phyloP scores from a whole-genome alignment of 352 stramenopile species.

The Globisporangium cylindrosporum region DNA sequence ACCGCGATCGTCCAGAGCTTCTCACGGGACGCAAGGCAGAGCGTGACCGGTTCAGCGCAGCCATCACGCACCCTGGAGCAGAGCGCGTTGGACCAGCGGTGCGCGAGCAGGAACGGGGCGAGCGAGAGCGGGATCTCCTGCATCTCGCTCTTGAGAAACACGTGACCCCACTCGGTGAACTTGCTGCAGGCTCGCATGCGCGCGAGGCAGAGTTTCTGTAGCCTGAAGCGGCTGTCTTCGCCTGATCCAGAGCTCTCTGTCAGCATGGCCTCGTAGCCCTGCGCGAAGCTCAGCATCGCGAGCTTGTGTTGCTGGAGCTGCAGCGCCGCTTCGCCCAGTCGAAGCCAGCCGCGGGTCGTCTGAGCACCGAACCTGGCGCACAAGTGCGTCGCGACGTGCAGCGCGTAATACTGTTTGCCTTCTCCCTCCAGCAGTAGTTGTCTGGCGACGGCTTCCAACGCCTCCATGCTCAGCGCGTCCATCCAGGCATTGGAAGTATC shows the following conservation, averaged over 20 bases:
- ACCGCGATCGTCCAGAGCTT: constrained; percentile 9
- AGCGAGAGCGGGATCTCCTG: constrained; percentile 28
- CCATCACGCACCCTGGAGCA: not conserved
- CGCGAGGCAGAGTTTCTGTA: constrained; percentile 24
- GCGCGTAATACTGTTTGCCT: constrained; percentile 16
- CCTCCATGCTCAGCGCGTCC: constrained; percentile 21
- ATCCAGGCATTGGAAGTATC: constrained; percentile 11
- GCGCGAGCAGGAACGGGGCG: constrained; percentile 14
- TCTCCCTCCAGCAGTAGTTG: constrained; percentile 29
- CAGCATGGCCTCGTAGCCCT: constrained; percentile 7
- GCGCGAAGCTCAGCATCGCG: constrained; percentile 36
- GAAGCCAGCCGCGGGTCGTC: constrained; percentile 29
- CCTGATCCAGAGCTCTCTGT: not conserved
- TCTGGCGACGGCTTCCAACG: constrained; percentile 29
- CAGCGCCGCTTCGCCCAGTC: constrained; percentile 31
- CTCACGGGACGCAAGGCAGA: constrained; percentile 1
- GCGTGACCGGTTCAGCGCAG: not conserved
- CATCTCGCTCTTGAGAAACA: constrained; percentile 28
- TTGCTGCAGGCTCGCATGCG: constrained; percentile 21
- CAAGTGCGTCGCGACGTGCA: constrained; percentile 29
- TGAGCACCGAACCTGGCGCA: constrained; percentile 14
- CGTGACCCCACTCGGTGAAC: constrained; percentile 31
- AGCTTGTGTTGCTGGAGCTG: constrained; percentile 25
- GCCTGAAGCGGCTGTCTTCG: not conserved
- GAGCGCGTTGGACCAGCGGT: constrained; percentile 24